Conservation (phyloP, 176 grass and related monocot species). For the Triticum aestivum region IWGSC_CS_RefSeq_v2.1 NC_057796.1:402077881-402078380, state of each 20-base stretch:
- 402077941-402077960: slow-evolving; percentile 62
- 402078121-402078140: background rate
- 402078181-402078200: slow-evolving; percentile 3
- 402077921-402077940: slow-evolving; percentile 23
- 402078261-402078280: background rate
- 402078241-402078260: background rate
- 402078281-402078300: slow-evolving; percentile 13
- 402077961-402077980: slow-evolving; percentile 76
- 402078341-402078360: slow-evolving; percentile 48
- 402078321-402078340: slow-evolving; percentile 84
- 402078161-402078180: background rate
- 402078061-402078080: slow-evolving; percentile 10
- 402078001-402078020: slow-evolving; percentile 81
- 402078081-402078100: slow-evolving; percentile 2
- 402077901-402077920: slow-evolving; percentile 3
- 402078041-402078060: slow-evolving; percentile 22
- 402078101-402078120: slow-evolving; percentile 5
- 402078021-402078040: slow-evolving; percentile 53
- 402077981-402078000: slow-evolving; percentile 46
- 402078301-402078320: slow-evolving; percentile 30
- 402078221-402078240: background rate
- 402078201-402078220: background rate
- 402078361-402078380: slow-evolving; percentile 43
- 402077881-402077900: slow-evolving; percentile 42
- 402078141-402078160: background rate